Evolutionary conservation across 805 yeast species (phyloP).

Genomic region (Ogataea methanolica): DNA sequence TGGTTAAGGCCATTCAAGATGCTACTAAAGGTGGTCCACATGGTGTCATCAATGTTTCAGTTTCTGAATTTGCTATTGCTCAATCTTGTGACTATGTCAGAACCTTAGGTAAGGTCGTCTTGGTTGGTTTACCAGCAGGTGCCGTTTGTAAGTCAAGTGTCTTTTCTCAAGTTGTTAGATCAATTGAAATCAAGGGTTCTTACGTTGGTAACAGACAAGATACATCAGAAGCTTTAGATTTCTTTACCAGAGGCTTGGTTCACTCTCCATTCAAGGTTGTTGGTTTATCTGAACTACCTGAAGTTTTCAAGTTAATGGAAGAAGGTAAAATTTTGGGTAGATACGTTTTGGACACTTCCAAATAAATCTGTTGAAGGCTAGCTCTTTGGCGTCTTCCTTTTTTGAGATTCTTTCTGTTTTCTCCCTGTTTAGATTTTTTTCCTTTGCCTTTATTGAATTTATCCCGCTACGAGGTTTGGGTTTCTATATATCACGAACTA

Average conservation of each 20-base stretch:
- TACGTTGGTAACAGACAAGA: conserved; percentile 90
- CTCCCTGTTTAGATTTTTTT: too few relatives aligned
- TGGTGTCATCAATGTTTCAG: conserved; percentile 64
- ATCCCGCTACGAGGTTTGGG: too few relatives aligned
- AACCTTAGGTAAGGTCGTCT: conserved; percentile 56
- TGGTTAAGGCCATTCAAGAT: conserved; percentile 36
- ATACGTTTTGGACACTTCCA: conserved; percentile 76
- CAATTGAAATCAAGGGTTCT: conserved; percentile 71
- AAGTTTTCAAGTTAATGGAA: conserved; percentile 72
- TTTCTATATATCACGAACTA: too few relatives aligned
- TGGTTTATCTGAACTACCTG: conserved; percentile 67
- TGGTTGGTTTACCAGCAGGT: conserved; percentile 74
- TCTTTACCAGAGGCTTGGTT: conserved; percentile 63
- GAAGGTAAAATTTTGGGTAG: conserved; percentile 85
- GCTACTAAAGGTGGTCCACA: conserved; percentile 54
- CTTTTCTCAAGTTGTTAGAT: conserved; percentile 68
- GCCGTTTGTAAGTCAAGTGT: conserved; percentile 69
- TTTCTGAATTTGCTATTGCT: conserved; percentile 45
- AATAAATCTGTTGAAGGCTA: conserved; percentile 30
- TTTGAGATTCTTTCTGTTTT: too few relatives aligned
- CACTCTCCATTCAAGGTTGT: conserved; percentile 66
- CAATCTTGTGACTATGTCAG: conserved; percentile 58
- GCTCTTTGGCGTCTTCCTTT: too few relatives aligned
- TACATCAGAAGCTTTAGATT: conserved; percentile 71
- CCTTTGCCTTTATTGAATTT: too few relatives aligned